phyloP scores from a whole-genome alignment of 192 early-diverging fungal genomes.

The Linnemannia schmuckeri region DNA sequence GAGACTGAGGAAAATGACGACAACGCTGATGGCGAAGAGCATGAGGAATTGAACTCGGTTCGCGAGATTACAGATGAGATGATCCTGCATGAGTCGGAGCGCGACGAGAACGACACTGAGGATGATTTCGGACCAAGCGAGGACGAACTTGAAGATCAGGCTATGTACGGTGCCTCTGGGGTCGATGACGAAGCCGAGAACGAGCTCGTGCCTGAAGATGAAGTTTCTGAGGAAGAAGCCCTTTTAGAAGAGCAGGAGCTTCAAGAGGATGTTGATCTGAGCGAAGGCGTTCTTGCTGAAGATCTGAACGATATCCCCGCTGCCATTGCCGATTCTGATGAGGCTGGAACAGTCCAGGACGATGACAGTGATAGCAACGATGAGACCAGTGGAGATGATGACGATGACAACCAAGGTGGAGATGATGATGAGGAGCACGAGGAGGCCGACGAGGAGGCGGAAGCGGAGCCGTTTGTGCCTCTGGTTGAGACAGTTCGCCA shows the following conservation, averaged over 20 bases:
- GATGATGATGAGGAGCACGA: constrained; percentile 9
- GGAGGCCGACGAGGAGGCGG: background rate
- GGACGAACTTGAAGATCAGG: constrained; percentile 8
- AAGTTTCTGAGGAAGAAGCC: constrained; percentile 42
- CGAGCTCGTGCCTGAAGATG: constrained; percentile 17
- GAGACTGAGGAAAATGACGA: constrained; percentile 1
- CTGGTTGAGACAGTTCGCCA: constrained; percentile 37
- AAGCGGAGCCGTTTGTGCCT: constrained; percentile 22
- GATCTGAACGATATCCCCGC: constrained; percentile 29
- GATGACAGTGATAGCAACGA: background rate
- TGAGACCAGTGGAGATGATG: background rate
- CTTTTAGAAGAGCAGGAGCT: constrained; percentile 31
- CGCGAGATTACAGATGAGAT: background rate
- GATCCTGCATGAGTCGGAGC: background rate
- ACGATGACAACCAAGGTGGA: background rate
- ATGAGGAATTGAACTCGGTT: background rate
- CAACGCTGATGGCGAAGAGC: background rate
- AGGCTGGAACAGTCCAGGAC: background rate
- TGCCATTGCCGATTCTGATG: background rate
- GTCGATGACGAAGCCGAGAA: background rate
- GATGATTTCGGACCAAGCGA: background rate
- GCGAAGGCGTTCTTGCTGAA: constrained; percentile 24
- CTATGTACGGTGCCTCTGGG: constrained; percentile 4
- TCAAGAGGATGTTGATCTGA: constrained; percentile 30
- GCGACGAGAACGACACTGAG: background rate